Conservation (phyloP, 2,329 filamentous ascomycete genomes). For the Huntiella bhutanensis region DNA sequence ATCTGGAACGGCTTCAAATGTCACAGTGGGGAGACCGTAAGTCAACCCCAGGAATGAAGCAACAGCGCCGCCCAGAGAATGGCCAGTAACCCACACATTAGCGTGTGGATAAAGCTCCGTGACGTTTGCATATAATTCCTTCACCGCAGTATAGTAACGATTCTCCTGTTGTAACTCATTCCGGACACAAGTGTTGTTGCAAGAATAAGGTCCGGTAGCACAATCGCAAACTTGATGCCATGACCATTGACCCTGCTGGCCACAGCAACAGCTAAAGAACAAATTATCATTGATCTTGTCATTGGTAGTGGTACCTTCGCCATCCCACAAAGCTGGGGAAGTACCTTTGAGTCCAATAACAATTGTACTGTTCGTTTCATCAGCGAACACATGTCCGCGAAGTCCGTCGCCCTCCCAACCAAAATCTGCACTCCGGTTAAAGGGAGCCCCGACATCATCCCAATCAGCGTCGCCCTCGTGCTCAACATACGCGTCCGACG, state of each 20-base stretch:
- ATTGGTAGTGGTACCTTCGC: slow-evolving; percentile 89
- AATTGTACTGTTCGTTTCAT: slow-evolving; percentile 68
- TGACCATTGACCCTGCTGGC: slow-evolving; percentile 72
- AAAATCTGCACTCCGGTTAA: slow-evolving; percentile 76
- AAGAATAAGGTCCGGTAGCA: slow-evolving; percentile 67
- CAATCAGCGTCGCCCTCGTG: slow-evolving; percentile 56
- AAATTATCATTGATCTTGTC: slow-evolving; percentile 97
- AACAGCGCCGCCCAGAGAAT: slow-evolving; percentile 81
- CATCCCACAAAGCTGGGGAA: slow-evolving; percentile 77
- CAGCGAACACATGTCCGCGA: slow-evolving; percentile 79
- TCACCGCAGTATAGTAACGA: slow-evolving; percentile 74
- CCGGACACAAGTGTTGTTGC: slow-evolving; percentile 78
- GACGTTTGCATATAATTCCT: slow-evolving; percentile 82
- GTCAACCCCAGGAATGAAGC: slow-evolving; percentile 78
- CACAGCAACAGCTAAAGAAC: slow-evolving; percentile 96
- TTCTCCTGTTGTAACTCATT: slow-evolving; percentile 62
- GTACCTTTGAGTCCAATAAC: slow-evolving; percentile 90
- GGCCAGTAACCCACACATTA: slow-evolving; percentile 76
- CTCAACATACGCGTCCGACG: slow-evolving; percentile 72
- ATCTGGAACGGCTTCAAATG: slow-evolving; percentile 84
- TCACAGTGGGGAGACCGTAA: slow-evolving; percentile 77
- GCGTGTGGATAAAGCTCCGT: slow-evolving; percentile 72
- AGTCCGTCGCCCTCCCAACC: slow-evolving; percentile 84
- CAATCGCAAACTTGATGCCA: slow-evolving; percentile 92
- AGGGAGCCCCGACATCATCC: slow-evolving; percentile 60